Evolutionary conservation across 805 yeast genomes (phyloP), one percentile per base, ranked within the genome.

Genomic region (Ogataea kodamae): DNA sequence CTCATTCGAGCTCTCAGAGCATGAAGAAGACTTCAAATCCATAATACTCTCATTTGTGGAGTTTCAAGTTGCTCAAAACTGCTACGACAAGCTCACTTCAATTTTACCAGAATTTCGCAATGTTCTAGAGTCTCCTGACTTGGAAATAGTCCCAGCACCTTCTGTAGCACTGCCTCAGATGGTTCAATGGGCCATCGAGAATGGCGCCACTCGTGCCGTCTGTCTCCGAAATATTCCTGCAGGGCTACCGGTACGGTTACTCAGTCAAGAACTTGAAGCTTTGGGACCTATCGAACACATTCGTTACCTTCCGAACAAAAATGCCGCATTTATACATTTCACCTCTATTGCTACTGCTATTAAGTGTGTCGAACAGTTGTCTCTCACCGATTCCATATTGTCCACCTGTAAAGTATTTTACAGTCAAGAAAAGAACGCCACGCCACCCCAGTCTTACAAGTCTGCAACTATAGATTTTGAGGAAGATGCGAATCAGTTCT

Each of bases 341-440:
- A 63, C 68, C 3, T 62, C 72, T 17, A 68, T 72, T 20, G 68
- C 68, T 28, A 46, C 68, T 7, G 71, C 76, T 10, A 66, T 71
- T 31, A 65, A 64, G 39, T 57, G 67, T 27, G 67, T 62, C 30
- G 70, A 70, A 45, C 62, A 57, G 37, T 46, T 59, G 18, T 49
- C 57, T 8, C 25, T 54, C n/a, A 30, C 43, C 27, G 52, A 56
- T 11, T 43, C 55, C 5, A 20, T 39, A 3, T 40, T 55, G 23
- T 35, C 49, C 9, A 38, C 40, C 22, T 50, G 52, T 24, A 50
- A 52, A 24, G 45, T 54, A 3, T 55, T 48, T 32, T 59, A 59
- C 40, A 54, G 61, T 25, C 36, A 40, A n/a, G 63, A 57, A 31
- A 35, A 53, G 25, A 45, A 46, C 20, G 23, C 28, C 2, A 43